Evolutionary conservation across 2,329 filamentous ascomycete species (phyloP).

Genomic region (Tolypocladium guangdongense): DNA sequence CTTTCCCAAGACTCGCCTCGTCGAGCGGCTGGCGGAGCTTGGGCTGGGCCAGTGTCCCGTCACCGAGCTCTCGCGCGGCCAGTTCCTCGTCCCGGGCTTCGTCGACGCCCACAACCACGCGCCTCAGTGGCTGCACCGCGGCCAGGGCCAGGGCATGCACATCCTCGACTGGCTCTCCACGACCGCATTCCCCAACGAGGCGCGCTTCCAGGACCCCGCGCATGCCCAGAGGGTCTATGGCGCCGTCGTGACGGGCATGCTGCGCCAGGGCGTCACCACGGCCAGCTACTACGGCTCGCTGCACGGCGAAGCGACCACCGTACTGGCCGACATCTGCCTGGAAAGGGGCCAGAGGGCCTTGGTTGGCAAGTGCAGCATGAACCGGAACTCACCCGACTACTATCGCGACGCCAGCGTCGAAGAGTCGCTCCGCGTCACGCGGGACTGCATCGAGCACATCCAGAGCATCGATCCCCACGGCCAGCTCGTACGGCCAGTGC

Average conservation of each 20-base stretch:
- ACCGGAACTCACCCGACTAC: conserved; percentile 42
- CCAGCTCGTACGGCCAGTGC: conserved; percentile 34
- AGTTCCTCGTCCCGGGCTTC: conserved; percentile 49
- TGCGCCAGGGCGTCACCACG: conserved; percentile 52
- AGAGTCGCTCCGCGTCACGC: conserved; percentile 38
- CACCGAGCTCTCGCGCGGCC: conserved; percentile 21
- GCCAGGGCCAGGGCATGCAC: conserved; percentile 38
- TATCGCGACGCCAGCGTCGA: conserved; percentile 35
- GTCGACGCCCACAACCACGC: conserved; percentile 62
- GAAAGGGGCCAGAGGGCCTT: conserved; percentile 45
- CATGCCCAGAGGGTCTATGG: conserved; percentile 43
- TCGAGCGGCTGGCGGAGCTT: conserved; percentile 6
- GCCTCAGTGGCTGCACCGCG: conserved; percentile 41
- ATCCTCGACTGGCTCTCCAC: conserved; percentile 52
- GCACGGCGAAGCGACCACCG: conserved; percentile 44
- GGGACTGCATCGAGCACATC: conserved; percentile 37
- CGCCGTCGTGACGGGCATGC: conserved; percentile 42
- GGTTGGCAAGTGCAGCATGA: conserved; percentile 53
- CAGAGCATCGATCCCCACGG: conserved; percentile 30
- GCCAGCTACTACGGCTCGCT: conserved; percentile 49
- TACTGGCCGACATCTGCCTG: conserved; percentile 43
- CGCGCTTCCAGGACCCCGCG: conserved; percentile 41
- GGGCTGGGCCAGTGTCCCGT: conserved; percentile 1
- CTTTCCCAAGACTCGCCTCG: conserved; percentile 6
- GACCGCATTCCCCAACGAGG: conserved; percentile 55